These are phyloP conservation scores for Podaxis sp. DNA, from an alignment of 768 basidiomycete species.

Conservation along the genomic window DNA sequence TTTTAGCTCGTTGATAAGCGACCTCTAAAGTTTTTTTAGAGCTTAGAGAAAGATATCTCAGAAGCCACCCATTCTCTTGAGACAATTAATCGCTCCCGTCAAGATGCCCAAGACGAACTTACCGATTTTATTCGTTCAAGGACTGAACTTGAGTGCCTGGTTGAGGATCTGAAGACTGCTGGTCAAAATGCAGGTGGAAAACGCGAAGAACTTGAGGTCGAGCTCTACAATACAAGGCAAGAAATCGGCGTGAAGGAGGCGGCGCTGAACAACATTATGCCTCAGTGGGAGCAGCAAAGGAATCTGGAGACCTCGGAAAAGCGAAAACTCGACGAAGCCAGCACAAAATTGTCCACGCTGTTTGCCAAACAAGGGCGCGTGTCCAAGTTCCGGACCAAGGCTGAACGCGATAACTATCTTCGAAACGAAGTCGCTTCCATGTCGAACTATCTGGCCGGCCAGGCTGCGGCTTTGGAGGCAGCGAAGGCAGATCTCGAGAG, in stretches of 20 bases:
- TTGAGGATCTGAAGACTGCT: constrained; percentile 74
- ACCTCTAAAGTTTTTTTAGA: constrained; percentile 38
- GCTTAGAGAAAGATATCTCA: constrained; percentile 70
- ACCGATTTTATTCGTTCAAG: constrained; percentile 82
- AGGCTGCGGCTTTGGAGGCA: constrained; percentile 54
- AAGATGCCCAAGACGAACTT: constrained; percentile 80
- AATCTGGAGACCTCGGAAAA: constrained; percentile 53
- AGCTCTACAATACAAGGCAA: constrained; percentile 60
- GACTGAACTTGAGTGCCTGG: constrained; percentile 83
- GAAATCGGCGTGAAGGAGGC: constrained; percentile 64
- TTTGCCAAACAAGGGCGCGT: constrained; percentile 91
- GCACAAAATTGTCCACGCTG: constrained; percentile 67
- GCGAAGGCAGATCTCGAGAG: constrained; percentile 51
- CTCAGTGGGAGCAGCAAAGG: constrained; percentile 68
- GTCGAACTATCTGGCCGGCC: constrained; percentile 56
- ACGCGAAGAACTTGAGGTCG: constrained; percentile 60
- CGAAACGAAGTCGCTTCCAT: constrained; percentile 76
- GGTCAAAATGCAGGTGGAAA: constrained; percentile 64
- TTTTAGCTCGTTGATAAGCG: background rate
- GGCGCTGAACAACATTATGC: constrained; percentile 61
- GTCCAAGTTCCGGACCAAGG: constrained; percentile 78
- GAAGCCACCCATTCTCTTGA: constrained; percentile 69
- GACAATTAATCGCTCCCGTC: constrained; percentile 66
- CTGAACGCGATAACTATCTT: constrained; percentile 83
- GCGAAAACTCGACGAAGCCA: constrained; percentile 71